These are phyloP conservation scores for Backusella mclennaniae DNA, from an alignment of 192 early-diverging fungal genomes.

Conservation along the genomic window DNA sequence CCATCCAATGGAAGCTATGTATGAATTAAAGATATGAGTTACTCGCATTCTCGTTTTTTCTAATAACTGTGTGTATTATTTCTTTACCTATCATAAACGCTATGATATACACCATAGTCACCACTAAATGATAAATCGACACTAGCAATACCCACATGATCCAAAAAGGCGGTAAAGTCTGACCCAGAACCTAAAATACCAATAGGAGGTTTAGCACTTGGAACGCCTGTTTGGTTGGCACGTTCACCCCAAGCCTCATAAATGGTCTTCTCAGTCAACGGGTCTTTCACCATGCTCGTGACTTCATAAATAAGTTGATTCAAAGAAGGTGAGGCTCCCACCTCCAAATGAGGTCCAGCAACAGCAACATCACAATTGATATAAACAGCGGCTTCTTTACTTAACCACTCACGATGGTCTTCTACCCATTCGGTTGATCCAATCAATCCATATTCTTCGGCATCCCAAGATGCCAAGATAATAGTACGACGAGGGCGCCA, in stretches of 20 bases:
- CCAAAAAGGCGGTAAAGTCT: slow-evolving; percentile 59
- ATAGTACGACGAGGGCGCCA: slow-evolving; percentile 67
- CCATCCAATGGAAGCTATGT: slow-evolving; percentile 51
- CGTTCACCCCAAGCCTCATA: slow-evolving; percentile 48
- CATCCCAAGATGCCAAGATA: slow-evolving; percentile 67
- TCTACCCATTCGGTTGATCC: slow-evolving; percentile 77
- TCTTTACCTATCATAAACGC: slow-evolving; percentile 56
- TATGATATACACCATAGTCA: slow-evolving; percentile 56
- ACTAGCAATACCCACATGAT: slow-evolving; percentile 58
- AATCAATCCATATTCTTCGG: slow-evolving; percentile 61
- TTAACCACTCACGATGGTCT: slow-evolving; percentile 57
- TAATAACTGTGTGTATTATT: background rate
- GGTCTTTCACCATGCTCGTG: slow-evolving; percentile 47
- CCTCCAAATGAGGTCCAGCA: slow-evolving; percentile 45
- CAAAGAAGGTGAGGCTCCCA: slow-evolving; percentile 51
- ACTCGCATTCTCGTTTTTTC: background rate
- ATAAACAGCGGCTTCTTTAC: slow-evolving; percentile 54
- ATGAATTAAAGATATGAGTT: slow-evolving; percentile 20
- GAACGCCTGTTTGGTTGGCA: background rate
- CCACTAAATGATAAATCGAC: slow-evolving; percentile 54
- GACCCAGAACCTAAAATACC: slow-evolving; percentile 48
- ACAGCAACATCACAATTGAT: slow-evolving; percentile 61
- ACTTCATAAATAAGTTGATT: slow-evolving; percentile 47
- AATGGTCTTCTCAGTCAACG: slow-evolving; percentile 40
- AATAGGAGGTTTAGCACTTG: slow-evolving; percentile 18